Evolutionary conservation across 208 protist species (phyloP).

Genomic region (Phytomonas francai): DNA sequence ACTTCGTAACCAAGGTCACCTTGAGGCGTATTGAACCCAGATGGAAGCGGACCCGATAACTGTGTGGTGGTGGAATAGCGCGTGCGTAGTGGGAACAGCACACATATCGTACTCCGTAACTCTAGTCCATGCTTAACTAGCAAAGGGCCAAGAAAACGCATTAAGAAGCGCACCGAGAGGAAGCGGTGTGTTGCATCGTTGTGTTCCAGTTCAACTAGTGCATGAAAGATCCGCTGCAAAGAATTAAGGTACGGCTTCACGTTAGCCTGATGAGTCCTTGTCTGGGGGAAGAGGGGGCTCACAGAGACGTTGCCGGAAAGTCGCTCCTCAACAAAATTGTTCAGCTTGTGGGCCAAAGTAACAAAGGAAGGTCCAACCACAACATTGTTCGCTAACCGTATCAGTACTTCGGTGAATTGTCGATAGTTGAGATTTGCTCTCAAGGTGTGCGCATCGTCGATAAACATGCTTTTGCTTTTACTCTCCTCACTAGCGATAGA

Average conservation of each 20-base stretch:
- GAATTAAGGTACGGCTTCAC: conserved; percentile 17
- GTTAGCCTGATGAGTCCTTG: conserved; percentile 18
- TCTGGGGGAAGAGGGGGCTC: conserved; percentile 37
- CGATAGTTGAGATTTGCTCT: conserved; percentile 64
- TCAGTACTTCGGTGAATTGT: conserved; percentile 72
- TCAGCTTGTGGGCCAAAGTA: conserved; percentile 34
- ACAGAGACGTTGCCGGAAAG: background rate
- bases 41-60: conserved; percentile 14
- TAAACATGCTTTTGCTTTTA: conserved; percentile 3
- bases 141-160: conserved; percentile 10
- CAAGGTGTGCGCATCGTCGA: conserved; percentile 21
- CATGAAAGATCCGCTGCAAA: conserved; percentile 16
- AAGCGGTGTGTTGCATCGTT: background rate
- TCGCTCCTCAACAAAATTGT: conserved; percentile 30
- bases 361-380: conserved; percentile 26
- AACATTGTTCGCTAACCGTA: conserved; percentile 50
- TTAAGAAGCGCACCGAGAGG: conserved; percentile 17
- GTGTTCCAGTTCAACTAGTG: background rate
- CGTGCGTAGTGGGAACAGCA: conserved; percentile 12
- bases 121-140: background rate
- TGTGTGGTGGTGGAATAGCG: conserved; percentile 16
- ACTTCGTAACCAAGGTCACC: conserved; percentile 24
- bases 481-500: background rate
- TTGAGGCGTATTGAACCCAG: conserved; percentile 29
- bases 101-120: conserved; percentile 13